Base-by-base conservation (phyloP, 768 basidiomycete genomes). In the Artomyces pyxidatus region DNA sequence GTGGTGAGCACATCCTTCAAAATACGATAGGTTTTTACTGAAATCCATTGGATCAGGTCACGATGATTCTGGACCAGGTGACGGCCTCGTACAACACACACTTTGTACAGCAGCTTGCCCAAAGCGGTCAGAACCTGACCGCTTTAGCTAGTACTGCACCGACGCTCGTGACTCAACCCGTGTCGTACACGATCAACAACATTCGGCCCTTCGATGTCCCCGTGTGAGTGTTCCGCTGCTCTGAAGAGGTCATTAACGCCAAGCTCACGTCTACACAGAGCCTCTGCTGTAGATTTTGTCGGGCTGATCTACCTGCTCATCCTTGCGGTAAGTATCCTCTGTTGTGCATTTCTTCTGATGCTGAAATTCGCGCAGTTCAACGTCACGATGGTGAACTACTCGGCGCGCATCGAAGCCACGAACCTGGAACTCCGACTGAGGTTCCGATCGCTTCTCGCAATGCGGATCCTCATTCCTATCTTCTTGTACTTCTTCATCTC, bases 201-300 rank as follows among this genome's bases (percentile, higher is more conserved):
- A 50, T 79, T 1, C 63, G 69, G 16, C 80, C 83, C 0, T 85
- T 83, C 50, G 71, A 83, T 53, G 59, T 73, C 12, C 75, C 81
- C 17, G 73, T 77, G 78, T 82, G 64, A 14, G 76, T 52, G n/a
- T n/a, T 65, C 26, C 23, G 6, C 10, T 16, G 19, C 3, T 3
- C 21, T 49, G 10, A 4, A 14, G 28, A 44, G 16, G n/a, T 38
- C 2, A 44, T 14, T 47, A 61, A n/a, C n/a, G n/a, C n/a, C n/a
- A n/a, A n/a, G n/a, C n/a, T n/a, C n/a, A n/a, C n/a, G n/a, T n/a
- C n/a, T n/a, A n/a, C n/a, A n/a, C n/a, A n/a, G 59, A 12, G 63
- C 61, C 2, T 44, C 56, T 4, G 64, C 63, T 1, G 63, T 64
- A 10, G 60, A 65, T 49, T 62, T 63, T 47, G 64, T 65, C 23